Evolutionary conservation across 345 rosid genomes (phyloP).

Genomic region (Pelargonium nanum): DNA sequence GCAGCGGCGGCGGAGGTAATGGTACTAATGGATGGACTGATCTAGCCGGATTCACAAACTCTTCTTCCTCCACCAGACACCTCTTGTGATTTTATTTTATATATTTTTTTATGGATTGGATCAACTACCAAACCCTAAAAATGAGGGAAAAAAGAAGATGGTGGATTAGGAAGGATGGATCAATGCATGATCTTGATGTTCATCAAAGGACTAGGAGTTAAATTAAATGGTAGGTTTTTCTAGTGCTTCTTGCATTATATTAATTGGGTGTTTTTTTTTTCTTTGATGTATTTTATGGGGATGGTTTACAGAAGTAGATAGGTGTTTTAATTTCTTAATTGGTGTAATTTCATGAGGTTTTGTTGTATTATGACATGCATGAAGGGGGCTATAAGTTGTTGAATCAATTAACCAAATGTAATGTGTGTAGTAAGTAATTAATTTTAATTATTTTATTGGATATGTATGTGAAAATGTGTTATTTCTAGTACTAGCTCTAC

Average conservation of each 20-base stretch:
- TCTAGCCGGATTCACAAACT: conserved; percentile 24
- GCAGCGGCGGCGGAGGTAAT: not conserved
- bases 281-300: not conserved
- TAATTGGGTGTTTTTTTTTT: not conserved
- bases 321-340: not conserved
- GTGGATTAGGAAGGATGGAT: too few species aligned
- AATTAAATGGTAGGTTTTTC: not conserved
- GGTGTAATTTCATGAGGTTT: not conserved
- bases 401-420: not conserved
- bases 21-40: conserved; percentile 39
- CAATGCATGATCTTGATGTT: too few species aligned
- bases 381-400: not conserved
- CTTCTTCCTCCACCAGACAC: conserved; percentile 34
- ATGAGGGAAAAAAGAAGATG: too few species aligned
- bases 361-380: not conserved
- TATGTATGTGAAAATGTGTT: too few species aligned
- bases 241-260: not conserved
- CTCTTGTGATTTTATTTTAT: conserved; percentile 19
- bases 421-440: too few species aligned
- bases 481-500: too few species aligned
- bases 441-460: too few species aligned
- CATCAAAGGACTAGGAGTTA: too few species aligned
- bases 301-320: not conserved
- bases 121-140: too few species aligned
- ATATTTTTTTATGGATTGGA: too few species aligned